Evolutionary conservation across 140 eudicot genomes (phyloP).

Genomic region (Senecio squalidus): DNA sequence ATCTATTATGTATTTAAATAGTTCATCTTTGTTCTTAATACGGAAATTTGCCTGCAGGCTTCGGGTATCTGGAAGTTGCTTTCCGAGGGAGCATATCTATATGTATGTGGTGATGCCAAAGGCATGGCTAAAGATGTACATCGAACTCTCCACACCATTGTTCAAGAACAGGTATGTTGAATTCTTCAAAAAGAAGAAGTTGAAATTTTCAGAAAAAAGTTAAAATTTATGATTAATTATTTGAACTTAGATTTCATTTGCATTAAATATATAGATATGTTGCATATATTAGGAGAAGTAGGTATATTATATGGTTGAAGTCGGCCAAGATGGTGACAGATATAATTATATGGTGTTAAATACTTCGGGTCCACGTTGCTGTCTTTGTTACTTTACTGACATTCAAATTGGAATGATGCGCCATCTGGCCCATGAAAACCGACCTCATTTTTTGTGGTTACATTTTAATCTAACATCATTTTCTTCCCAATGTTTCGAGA

Average conservation of each 20-base stretch:
- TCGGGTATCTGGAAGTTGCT: slow-evolving; percentile 79
- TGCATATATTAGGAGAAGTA: not conserved
- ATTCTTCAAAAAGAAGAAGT: not conserved
- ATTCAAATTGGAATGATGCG: slow-evolving; percentile 14
- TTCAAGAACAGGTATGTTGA: slow-evolving; percentile 82
- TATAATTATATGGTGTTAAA: slow-evolving; percentile 19
- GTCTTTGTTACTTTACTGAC: not conserved
- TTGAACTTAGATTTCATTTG: not conserved
- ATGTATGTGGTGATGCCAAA: slow-evolving; percentile 99
- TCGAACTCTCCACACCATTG: slow-evolving; percentile 89
- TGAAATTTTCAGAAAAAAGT: too few species aligned
- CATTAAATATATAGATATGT: not conserved
- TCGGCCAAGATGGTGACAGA: slow-evolving; percentile 21
- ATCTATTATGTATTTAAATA: not conserved
- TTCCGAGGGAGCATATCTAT: slow-evolving; percentile 79
- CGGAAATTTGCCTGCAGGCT: slow-evolving; percentile 44
- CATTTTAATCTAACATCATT: not conserved
- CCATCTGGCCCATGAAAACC: slow-evolving; percentile 12
- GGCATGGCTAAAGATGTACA: slow-evolving; percentile 99
- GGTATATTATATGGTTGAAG: slow-evolving; percentile 19
- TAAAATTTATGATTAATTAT: not conserved
- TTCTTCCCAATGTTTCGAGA: not conserved
- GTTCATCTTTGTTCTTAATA: not conserved
- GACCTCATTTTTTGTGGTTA: slow-evolving; percentile 16
- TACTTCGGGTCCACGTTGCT: slow-evolving; percentile 25